Conservation (phyloP, 1,284 basidiomycete species). For the Waitea zeae region DNA sequence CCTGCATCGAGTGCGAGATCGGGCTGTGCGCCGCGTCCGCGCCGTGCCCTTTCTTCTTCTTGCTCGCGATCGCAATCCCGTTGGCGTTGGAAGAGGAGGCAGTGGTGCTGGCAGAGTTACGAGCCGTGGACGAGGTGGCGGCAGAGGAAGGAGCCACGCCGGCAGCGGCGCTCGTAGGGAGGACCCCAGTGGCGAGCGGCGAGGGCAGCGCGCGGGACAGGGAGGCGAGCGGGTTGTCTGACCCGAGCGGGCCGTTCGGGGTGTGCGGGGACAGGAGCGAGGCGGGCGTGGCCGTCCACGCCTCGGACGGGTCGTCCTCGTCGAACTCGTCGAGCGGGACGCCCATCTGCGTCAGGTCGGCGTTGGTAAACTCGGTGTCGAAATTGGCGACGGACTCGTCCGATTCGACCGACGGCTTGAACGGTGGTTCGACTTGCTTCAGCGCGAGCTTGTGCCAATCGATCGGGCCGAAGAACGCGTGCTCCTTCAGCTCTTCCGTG, state of each 20-base stretch:
- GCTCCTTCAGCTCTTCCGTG: constrained; percentile 89
- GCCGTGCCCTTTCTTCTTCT: constrained; percentile 21
- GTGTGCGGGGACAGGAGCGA: too few species aligned
- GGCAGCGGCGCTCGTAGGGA: not conserved
- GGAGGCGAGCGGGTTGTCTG: constrained; percentile 21
- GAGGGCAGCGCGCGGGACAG: constrained; percentile 9
- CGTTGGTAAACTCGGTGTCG: constrained; percentile 92
- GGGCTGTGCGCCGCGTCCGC: constrained; percentile 42
- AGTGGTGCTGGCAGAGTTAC: too few species aligned
- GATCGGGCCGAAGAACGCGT: constrained; percentile 87
- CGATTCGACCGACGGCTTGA: constrained; percentile 95
- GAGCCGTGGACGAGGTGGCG: constrained; percentile 6
- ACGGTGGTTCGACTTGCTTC: constrained; percentile 92
- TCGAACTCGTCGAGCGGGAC: constrained; percentile 40
- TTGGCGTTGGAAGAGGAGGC: too few species aligned
- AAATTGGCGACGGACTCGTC: constrained; percentile 98
- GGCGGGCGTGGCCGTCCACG: constrained; percentile 33
- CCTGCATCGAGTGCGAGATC: constrained; percentile 80
- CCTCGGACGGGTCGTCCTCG: constrained; percentile 61
- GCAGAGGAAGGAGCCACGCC: not conserved
- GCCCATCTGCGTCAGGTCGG: constrained; percentile 60
- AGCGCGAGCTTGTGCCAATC: constrained; percentile 78
- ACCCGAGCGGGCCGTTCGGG: constrained; percentile 59
- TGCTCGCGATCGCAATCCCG: constrained; percentile 42
- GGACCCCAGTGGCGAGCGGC: constrained; percentile 1